Base-by-base conservation (phyloP, 768 basidiomycete species). In the Agrocybe praecox region DNA sequence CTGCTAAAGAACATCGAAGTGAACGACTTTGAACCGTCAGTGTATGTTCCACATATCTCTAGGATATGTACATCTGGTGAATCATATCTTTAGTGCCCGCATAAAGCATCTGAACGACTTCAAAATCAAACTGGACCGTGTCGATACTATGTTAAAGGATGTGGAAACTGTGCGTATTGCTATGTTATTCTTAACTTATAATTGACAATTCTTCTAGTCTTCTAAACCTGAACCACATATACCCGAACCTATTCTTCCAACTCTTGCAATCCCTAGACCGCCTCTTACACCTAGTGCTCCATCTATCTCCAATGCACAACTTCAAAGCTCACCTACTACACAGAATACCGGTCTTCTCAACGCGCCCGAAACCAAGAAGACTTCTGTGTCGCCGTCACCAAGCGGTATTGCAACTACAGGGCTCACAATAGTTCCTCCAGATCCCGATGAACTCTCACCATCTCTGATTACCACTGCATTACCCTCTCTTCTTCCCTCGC, bases 1-100 rank as follows among this genome's bases (percentile, higher is more conserved):
- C 69, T 90, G 54, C 60, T 90, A 43, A 79, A 79, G 66, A 85
- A 83, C 57, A 81, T 88, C 17, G 83, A 88, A 59, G 61, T 78
- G 26, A 76, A 82, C 56, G 78, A 76, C 29, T 72, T 71, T 14
- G 76, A 80, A 53, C 69, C 71, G 6, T 67, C 77, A 19, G 73
- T 76, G 80, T 84, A 50, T 63, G 80, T 55, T 17, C 2, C 72
- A 49, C 10, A 10, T 34, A 1, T 17, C 11, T 2, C 21, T 14
- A 24, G 19, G 33, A n/a, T 21, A 18, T 40, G 36, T 42, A 36
- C 47, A 53, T 24, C 34, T 43, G 47, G 49, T 51, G 52, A 22
- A 47, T 11, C 32, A 29, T 40, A 22, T 29, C 12, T 45, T 2
- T 56, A 87, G 84, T 45, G 69, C 74, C 24, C 76, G 75, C 29